Conservation (phyloP, 2,329 filamentous ascomycete species). For the Paraconiothyrium sp. region DNA sequence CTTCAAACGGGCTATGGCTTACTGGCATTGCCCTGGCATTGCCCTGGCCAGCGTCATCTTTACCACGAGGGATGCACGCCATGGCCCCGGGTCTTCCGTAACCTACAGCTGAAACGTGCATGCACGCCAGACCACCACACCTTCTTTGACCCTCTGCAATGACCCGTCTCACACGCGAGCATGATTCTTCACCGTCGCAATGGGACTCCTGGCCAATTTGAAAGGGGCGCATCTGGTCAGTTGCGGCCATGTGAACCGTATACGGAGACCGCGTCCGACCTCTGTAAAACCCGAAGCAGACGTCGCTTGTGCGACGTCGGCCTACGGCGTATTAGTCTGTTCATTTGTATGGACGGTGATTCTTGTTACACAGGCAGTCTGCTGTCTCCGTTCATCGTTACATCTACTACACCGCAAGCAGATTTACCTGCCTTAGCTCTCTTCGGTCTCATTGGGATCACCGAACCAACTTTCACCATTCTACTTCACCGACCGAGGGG, state of each 20-base stretch:
- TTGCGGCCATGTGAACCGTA: not conserved
- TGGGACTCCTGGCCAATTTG: not conserved
- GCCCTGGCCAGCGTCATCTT: slow-evolving; percentile 18
- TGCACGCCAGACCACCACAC: slow-evolving; percentile 18
- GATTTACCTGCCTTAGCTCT: slow-evolving; percentile 36
- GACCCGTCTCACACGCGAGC: slow-evolving; percentile 16
- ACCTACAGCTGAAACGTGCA: slow-evolving; percentile 41
- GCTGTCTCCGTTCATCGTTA: slow-evolving; percentile 43
- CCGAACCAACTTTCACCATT: slow-evolving; percentile 13
- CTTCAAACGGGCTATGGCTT: slow-evolving; percentile 20
- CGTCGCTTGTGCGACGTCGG: slow-evolving; percentile 32
- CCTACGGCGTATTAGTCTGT: slow-evolving; percentile 27
- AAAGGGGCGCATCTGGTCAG: not conserved
- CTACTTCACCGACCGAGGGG: not conserved
- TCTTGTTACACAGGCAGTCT: slow-evolving; percentile 38
- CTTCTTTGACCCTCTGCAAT: slow-evolving; percentile 19
- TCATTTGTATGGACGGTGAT: slow-evolving; percentile 28
- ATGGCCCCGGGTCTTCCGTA: slow-evolving; percentile 38
- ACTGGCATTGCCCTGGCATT: slow-evolving; percentile 19
- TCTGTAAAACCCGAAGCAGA: slow-evolving; percentile 17
- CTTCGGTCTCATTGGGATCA: slow-evolving; percentile 17
- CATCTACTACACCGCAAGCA: slow-evolving; percentile 45
- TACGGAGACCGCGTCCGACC: slow-evolving; percentile 5
- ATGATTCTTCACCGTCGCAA: not conserved
- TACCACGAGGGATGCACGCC: slow-evolving; percentile 36